These are phyloP conservation scores for Stephanodiscus minutulus DNA, from an alignment of 108 stramenopile genomes.

Conservation along the genomic window DNA sequence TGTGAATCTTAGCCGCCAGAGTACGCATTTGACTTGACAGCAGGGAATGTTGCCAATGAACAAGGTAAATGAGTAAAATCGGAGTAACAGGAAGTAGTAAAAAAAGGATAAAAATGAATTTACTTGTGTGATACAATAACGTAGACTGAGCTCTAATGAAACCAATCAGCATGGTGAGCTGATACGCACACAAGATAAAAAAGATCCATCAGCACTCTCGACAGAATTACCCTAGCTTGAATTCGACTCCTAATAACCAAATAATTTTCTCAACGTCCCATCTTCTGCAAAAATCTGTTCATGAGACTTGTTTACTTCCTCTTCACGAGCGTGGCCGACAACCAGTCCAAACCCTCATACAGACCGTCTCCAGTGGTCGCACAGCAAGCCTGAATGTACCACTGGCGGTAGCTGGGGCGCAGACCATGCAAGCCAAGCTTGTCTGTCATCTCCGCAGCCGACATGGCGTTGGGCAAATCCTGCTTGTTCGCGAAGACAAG, in stretches of 20 bases:
- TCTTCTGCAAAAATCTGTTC: neutral
- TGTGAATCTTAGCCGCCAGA: too few species aligned
- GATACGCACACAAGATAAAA: neutral
- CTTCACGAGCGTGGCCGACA: slow-evolving; percentile 91
- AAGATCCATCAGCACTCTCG: slow-evolving; percentile 1
- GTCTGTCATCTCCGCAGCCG: slow-evolving; percentile 93
- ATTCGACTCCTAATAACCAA: slow-evolving; percentile 19
- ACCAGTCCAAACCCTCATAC: slow-evolving; percentile 98
- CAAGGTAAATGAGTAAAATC: too few species aligned
- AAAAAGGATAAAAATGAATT: neutral
- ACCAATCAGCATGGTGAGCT: neutral
- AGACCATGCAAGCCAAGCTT: slow-evolving; percentile 93
- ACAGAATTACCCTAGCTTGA: slow-evolving; percentile 3
- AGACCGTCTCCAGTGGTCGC: slow-evolving; percentile 97
- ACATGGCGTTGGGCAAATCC: slow-evolving; percentile 96
- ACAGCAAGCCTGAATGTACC: slow-evolving; percentile 99
- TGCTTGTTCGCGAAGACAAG: slow-evolving; percentile 98
- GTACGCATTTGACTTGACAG: too few species aligned
- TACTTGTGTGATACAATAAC: neutral
- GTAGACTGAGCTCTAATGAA: neutral
- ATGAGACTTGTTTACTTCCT: slow-evolving; percentile 60
- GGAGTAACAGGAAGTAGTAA: too few species aligned
- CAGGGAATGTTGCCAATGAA: too few species aligned
- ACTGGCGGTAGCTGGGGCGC: slow-evolving; percentile 92
- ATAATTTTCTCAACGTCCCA: neutral